These are phyloP conservation scores for Brettanomyces naardenensis DNA, from an alignment of 805 yeast species.

Conservation along the genomic window DNA sequence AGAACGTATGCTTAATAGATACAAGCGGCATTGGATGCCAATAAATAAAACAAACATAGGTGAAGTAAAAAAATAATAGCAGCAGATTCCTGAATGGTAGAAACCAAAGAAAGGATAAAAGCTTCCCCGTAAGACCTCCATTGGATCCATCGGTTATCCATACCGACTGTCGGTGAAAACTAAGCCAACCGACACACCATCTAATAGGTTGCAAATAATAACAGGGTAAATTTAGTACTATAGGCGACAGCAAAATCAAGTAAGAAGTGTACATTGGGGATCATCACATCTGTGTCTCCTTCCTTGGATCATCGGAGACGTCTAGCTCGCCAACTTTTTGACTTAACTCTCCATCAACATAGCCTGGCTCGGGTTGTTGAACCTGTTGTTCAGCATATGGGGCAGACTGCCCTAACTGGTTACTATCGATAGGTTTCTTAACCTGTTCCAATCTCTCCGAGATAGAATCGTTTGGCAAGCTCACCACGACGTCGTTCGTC, in stretches of 20 bases:
- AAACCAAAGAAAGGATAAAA: background rate
- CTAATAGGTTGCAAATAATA: too few relatives aligned
- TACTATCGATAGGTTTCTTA: background rate
- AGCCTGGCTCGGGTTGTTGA: slow-evolving; percentile 6
- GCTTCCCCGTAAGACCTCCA: too few relatives aligned
- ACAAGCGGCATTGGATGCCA: background rate
- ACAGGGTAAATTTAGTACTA: too few relatives aligned
- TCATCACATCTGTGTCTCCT: slow-evolving; percentile 17
- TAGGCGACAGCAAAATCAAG: too few relatives aligned
- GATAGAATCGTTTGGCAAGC: background rate
- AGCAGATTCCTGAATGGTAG: background rate
- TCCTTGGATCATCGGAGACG: slow-evolving; percentile 14
- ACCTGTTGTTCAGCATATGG: background rate
- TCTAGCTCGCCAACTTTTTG: slow-evolving; percentile 19
- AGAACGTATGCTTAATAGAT: background rate
- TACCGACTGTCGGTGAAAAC: too few relatives aligned
- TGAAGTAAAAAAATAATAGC: background rate
- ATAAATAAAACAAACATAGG: background rate
- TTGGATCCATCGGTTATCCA: too few relatives aligned
- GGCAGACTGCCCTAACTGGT: background rate
- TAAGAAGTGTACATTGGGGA: too few relatives aligned
- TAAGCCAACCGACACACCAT: too few relatives aligned
- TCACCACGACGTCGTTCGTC: slow-evolving; percentile 5
- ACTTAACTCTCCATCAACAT: slow-evolving; percentile 10
- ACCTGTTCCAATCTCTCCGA: background rate